Conservation (phyloP, 2,329 filamentous ascomycete species). For the Trichoderma brevicompactum region DNA sequence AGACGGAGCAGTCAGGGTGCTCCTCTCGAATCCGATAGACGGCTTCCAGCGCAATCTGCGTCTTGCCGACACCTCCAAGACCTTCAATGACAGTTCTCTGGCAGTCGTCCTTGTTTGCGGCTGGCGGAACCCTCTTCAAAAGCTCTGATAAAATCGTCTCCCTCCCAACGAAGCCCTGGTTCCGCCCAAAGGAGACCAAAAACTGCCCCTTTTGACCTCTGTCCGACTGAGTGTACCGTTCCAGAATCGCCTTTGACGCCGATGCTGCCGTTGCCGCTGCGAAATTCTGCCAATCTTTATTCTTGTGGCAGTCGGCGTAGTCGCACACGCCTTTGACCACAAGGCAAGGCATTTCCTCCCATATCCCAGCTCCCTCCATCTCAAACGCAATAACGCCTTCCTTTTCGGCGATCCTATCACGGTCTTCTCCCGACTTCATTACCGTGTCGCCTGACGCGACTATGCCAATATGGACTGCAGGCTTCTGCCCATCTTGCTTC, state of each 20-base stretch:
- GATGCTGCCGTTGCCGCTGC: slow-evolving; percentile 3
- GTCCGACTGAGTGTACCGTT: neutral
- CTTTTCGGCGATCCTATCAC: slow-evolving; percentile 40
- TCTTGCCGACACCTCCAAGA: slow-evolving; percentile 44
- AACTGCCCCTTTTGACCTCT: neutral
- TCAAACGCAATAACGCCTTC: slow-evolving; percentile 35
- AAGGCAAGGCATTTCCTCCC: slow-evolving; percentile 39
- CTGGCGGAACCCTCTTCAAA: slow-evolving; percentile 28
- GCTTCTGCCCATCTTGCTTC: neutral
- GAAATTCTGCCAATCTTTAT: slow-evolving; percentile 12
- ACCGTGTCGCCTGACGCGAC: slow-evolving; percentile 47
- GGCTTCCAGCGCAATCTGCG: slow-evolving; percentile 43
- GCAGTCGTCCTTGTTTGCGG: slow-evolving; percentile 31
- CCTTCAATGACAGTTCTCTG: slow-evolving; percentile 38
- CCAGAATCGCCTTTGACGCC: neutral
- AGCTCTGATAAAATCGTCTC: slow-evolving; percentile 31
- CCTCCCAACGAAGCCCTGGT: slow-evolving; percentile 34
- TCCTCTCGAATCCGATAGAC: slow-evolving; percentile 37
- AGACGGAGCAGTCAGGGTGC: slow-evolving; percentile 43
- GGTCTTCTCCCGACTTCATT: slow-evolving; percentile 43
- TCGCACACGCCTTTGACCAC: slow-evolving; percentile 30
- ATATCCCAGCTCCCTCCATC: slow-evolving; percentile 40
- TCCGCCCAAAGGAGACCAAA: slow-evolving; percentile 32
- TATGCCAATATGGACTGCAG: slow-evolving; percentile 42
- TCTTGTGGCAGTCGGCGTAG: slow-evolving; percentile 20